Evolutionary conservation across 257 asterid genomes (phyloP).

Genomic region (Paulownia fortunei): DNA sequence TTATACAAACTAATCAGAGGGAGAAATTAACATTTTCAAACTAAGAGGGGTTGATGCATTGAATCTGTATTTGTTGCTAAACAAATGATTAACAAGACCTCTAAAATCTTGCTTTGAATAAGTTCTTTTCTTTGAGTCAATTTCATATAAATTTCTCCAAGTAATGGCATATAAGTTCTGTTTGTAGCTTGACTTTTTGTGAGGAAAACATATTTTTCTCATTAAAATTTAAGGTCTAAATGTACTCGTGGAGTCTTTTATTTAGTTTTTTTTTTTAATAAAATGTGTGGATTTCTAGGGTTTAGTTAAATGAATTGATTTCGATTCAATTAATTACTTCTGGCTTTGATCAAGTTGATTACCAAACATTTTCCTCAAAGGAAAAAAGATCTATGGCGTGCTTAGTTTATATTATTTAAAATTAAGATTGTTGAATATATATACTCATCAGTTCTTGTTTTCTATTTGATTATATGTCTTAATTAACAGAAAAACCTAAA

Average conservation of each 20-base stretch:
- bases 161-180: not conserved
- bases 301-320: no score
- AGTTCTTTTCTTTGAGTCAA: not conserved
- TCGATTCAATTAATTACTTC: not conserved
- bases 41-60: constrained; percentile 19
- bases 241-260: not conserved
- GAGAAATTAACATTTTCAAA: not conserved
- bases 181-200: not conserved
- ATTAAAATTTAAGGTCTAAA: not conserved
- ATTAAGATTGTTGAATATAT: not conserved
- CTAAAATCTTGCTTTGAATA: constrained; percentile 18
- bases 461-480: not conserved
- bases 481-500: not conserved
- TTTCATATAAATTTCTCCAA: not conserved
- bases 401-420: not conserved
- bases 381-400: not conserved
- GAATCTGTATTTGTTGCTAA: constrained; percentile 23
- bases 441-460: not conserved
- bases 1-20: not conserved
- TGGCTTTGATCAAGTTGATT: not conserved
- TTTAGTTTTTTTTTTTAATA: not conserved
- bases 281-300: no score
- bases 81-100: not conserved
- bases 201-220: no score
- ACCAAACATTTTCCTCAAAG: no score